phyloP scores from a whole-genome alignment of 2,329 filamentous ascomycete genomes.

The Colletotrichum endophyticum region DNA sequence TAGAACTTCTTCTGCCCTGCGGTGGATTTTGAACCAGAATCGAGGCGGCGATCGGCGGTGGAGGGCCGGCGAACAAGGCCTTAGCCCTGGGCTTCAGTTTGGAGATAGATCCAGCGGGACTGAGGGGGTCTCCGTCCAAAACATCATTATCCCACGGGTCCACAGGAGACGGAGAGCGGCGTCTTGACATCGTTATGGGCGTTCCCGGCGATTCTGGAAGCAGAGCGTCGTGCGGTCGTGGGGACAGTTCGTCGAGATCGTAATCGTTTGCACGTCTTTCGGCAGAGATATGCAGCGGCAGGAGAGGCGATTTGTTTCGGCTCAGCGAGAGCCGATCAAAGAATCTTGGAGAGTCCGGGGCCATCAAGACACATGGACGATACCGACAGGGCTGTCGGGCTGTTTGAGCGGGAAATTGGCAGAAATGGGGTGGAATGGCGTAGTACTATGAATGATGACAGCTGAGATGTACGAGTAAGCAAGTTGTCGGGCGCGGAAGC shows the following conservation, averaged over 20 bases:
- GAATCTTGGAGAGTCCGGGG: slow-evolving; percentile 16
- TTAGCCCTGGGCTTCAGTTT: slow-evolving; percentile 34
- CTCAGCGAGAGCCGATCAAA: slow-evolving; percentile 21
- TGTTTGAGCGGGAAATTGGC: neutral
- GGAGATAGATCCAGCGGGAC: slow-evolving; percentile 34
- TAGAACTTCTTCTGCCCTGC: neutral
- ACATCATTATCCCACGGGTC: slow-evolving; percentile 5
- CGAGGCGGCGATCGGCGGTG: slow-evolving; percentile 55
- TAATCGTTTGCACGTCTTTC: slow-evolving; percentile 35
- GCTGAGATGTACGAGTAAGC: neutral
- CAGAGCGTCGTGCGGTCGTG: slow-evolving; percentile 34
- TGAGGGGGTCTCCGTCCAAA: slow-evolving; percentile 7
- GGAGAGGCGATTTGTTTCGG: slow-evolving; percentile 24
- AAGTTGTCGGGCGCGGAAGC: neutral
- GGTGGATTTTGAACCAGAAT: slow-evolving; percentile 33
- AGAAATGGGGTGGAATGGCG: neutral
- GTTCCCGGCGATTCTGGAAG: slow-evolving; percentile 25
- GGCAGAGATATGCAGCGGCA: slow-evolving; percentile 29
- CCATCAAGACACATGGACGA: slow-evolving; percentile 9
- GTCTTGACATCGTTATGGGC: slow-evolving; percentile 9
- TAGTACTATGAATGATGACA: neutral
- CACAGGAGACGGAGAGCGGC: slow-evolving; percentile 5
- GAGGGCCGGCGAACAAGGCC: slow-evolving; percentile 52
- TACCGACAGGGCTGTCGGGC: neutral
- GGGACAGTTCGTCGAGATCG: slow-evolving; percentile 43